Conservation (phyloP, 441 rosid species). For the Caryocar brasiliense region DNA sequence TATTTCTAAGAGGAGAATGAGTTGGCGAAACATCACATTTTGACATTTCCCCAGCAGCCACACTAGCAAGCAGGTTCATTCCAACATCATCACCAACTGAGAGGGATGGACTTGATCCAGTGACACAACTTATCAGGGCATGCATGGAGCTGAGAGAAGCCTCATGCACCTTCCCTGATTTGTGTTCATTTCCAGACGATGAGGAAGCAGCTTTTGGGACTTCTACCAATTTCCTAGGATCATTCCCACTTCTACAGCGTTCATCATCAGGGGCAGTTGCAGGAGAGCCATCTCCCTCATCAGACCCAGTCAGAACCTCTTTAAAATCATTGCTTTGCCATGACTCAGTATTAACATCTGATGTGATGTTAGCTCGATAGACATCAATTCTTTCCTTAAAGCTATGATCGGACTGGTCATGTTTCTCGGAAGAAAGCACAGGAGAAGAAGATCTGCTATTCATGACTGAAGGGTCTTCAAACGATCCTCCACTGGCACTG, state of each 20-base stretch:
- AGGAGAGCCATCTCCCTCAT: slow-evolving; percentile 50
- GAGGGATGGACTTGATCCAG: slow-evolving; percentile 40
- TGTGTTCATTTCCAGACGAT: slow-evolving; percentile 37
- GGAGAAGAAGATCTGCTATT: slow-evolving; percentile 65
- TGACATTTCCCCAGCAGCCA: slow-evolving; percentile 86
- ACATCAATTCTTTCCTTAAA: slow-evolving; percentile 44
- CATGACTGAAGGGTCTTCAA: slow-evolving; percentile 51
- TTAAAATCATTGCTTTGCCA: slow-evolving; percentile 60
- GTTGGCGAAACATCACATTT: slow-evolving; percentile 55
- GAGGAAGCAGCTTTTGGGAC: slow-evolving; percentile 35
- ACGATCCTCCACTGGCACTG: slow-evolving; percentile 56
- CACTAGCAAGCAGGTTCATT: slow-evolving; percentile 92
- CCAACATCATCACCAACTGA: slow-evolving; percentile 82
- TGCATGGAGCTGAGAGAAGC: slow-evolving; percentile 66
- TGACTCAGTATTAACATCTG: slow-evolving; percentile 42
- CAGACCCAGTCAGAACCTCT: slow-evolving; percentile 38
- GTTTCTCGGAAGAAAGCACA: slow-evolving; percentile 43
- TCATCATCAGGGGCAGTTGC: slow-evolving; percentile 35
- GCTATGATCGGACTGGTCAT: slow-evolving; percentile 43
- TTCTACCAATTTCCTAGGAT: slow-evolving; percentile 30
- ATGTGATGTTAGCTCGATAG: slow-evolving; percentile 24
- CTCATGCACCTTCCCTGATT: slow-evolving; percentile 41
- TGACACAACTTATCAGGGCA: slow-evolving; percentile 80
- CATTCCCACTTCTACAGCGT: slow-evolving; percentile 32
- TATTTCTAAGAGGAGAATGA: slow-evolving; percentile 39